Percentiles rank a stretch among this genome's conserved stretches.
phyloP scores from a whole-genome alignment of 2,329 filamentous ascomycete species.

The Colletotrichum limetticola region DNA sequence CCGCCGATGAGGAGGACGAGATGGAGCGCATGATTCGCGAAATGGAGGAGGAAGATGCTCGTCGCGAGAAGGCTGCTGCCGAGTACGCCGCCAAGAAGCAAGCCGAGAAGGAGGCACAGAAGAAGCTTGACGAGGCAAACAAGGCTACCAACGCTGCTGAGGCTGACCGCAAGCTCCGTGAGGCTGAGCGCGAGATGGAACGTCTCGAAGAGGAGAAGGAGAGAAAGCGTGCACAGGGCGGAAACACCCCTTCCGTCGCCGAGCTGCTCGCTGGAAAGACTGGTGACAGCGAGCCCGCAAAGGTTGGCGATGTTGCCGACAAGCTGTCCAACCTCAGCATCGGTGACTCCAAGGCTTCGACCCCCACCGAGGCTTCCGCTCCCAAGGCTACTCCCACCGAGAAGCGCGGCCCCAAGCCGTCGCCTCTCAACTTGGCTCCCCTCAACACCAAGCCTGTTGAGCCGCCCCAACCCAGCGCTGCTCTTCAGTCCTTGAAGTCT shows the following conservation, averaged over 20 bases:
- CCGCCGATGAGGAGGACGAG: constrained; percentile 62
- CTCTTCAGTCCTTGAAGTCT: constrained; percentile 91
- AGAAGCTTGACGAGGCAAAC: constrained; percentile 59
- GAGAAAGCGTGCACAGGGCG: constrained; percentile 61
- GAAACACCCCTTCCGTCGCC: constrained; percentile 59
- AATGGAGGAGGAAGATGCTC: constrained; percentile 67
- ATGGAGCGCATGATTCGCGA: constrained; percentile 70
- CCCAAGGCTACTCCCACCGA: constrained; percentile 65
- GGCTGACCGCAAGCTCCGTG: constrained; percentile 74
- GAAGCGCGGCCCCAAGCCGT: constrained; percentile 78
- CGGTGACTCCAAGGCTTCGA: constrained; percentile 51
- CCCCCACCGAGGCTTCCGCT: constrained; percentile 56
- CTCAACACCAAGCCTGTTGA: constrained; percentile 87
- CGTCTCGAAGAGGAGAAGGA: constrained; percentile 78
- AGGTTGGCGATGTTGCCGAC: constrained; percentile 52
- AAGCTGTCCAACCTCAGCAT: constrained; percentile 66
- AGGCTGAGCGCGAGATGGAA: constrained; percentile 79
- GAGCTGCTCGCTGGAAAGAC: constrained; percentile 59
- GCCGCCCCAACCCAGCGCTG: constrained; percentile 91
- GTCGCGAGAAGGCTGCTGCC: constrained; percentile 57
- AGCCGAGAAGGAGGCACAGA: constrained; percentile 54
- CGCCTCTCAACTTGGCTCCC: constrained; percentile 86
- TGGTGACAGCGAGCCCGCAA: constrained; percentile 47
- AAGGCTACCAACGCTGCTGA: constrained; percentile 65
- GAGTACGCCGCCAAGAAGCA: constrained; percentile 57